Percentiles rank a stretch among this genome's conserved stretches.
Conservation (phyloP, 2,329 filamentous ascomycete species). For the Lasiodiplodia citricola region DNA sequence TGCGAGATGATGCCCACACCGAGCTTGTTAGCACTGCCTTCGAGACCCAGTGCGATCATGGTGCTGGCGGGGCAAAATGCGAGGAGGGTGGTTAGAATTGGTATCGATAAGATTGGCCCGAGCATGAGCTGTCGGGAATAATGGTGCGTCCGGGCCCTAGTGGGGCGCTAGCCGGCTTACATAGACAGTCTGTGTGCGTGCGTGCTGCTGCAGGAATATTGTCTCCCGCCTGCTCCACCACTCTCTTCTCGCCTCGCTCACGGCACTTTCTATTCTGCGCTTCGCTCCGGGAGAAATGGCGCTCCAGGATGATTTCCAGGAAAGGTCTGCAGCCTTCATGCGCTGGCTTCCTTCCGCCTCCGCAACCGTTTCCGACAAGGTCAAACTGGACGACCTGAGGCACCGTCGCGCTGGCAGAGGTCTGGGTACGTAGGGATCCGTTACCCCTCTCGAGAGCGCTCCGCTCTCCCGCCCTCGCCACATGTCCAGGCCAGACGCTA, state of each 20-base stretch:
- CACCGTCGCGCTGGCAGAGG: slow-evolving; percentile 63
- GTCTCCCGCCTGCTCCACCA: slow-evolving; percentile 13
- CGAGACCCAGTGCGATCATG: slow-evolving; percentile 75
- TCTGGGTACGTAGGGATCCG: slow-evolving; percentile 59
- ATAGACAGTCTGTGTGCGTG: slow-evolving; percentile 1
- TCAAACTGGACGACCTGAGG: slow-evolving; percentile 64
- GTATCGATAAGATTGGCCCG: slow-evolving; percentile 13
- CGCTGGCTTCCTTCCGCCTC: slow-evolving; percentile 62
- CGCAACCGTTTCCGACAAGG: slow-evolving; percentile 62
- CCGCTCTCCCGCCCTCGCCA: neutral
- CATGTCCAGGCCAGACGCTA: neutral
- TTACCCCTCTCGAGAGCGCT: slow-evolving; percentile 11
- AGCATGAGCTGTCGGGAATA: neutral
- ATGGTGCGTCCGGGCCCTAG: slow-evolving; percentile 14
- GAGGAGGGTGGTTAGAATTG: neutral
- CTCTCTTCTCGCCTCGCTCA: neutral
- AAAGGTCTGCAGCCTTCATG: slow-evolving; percentile 58
- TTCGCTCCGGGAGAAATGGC: slow-evolving; percentile 6
- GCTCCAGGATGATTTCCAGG: slow-evolving; percentile 41
- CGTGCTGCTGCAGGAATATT: slow-evolving; percentile 19
- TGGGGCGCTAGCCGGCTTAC: slow-evolving; percentile 11
- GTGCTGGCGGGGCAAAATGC: slow-evolving; percentile 27
- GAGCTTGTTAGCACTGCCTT: slow-evolving; percentile 97
- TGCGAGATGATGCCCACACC: slow-evolving; percentile 92
- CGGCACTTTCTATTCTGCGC: neutral